These are phyloP conservation scores for Pythium grandisporangium DNA, from an alignment of 352 stramenopile species.

Conservation along the genomic window DNA sequence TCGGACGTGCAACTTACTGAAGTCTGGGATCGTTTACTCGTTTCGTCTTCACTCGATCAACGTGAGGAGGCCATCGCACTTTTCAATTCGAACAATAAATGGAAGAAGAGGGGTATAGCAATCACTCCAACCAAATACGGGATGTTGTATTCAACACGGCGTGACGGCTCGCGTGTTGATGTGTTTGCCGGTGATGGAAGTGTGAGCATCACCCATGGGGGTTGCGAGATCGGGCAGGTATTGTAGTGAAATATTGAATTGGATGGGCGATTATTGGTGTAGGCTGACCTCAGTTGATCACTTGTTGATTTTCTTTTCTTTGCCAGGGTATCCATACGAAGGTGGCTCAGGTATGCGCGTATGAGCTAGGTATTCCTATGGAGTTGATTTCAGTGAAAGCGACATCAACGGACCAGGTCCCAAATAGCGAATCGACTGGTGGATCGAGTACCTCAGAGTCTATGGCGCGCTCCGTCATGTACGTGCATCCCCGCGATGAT, in stretches of 20 bases:
- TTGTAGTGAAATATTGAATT: too few relatives aligned
- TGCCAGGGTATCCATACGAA: conserved; percentile 58
- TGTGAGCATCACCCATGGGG: conserved; percentile 25
- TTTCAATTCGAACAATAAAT: conserved; percentile 42
- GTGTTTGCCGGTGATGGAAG: conserved; percentile 35
- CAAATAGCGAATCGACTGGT: conserved; percentile 33
- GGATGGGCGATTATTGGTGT: too few relatives aligned
- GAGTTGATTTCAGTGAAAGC: conserved; percentile 24
- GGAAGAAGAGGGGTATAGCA: conserved; percentile 39
- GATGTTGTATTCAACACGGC: conserved; percentile 17
- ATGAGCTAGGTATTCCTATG: conserved; percentile 27
- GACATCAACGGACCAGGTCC: conserved; percentile 39
- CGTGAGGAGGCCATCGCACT: conserved; percentile 14
- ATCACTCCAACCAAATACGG: conserved; percentile 66
- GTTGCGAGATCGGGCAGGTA: conserved; percentile 46
- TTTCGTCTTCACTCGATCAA: conserved; percentile 15
- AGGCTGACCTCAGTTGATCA: neutral
- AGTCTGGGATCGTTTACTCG: conserved; percentile 23
- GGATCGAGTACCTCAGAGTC: conserved; percentile 55
- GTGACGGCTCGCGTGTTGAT: conserved; percentile 24
- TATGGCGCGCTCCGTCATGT: conserved; percentile 25
- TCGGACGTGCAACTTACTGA: conserved; percentile 19
- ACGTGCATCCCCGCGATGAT: too few relatives aligned
- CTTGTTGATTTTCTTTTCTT: too few relatives aligned
- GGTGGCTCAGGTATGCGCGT: conserved; percentile 39